These are phyloP conservation scores for Blastocystis sp. DNA, from an alignment of 352 stramenopile species.

Conservation along the genomic window DNA sequence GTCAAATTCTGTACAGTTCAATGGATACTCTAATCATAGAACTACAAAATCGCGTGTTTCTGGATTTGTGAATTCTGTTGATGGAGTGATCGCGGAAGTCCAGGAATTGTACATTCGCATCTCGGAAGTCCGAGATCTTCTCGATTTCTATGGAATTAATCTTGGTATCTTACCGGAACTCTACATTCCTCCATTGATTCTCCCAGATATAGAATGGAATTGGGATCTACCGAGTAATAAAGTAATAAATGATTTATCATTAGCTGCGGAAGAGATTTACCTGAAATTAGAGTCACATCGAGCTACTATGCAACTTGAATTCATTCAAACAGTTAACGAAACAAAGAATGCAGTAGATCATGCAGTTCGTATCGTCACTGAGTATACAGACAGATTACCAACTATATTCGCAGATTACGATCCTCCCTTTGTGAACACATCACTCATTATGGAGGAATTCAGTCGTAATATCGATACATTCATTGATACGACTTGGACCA, in stretches of 20 bases:
- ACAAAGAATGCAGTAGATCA: background rate
- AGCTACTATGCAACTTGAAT: background rate
- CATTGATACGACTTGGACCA: background rate
- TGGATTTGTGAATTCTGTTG: background rate
- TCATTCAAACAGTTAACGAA: background rate
- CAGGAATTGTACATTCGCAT: constrained; percentile 8
- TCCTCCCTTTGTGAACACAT: constrained; percentile 21
- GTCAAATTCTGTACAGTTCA: background rate
- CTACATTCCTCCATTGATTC: background rate
- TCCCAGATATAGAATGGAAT: background rate
- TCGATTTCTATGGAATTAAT: background rate
- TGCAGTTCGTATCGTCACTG: background rate
- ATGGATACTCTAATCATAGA: background rate
- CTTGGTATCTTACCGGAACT: background rate
- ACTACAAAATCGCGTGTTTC: background rate
- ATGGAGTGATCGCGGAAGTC: background rate
- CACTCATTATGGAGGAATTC: background rate
- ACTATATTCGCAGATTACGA: constrained; percentile 5
- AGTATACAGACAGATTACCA: background rate
- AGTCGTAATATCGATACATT: background rate
- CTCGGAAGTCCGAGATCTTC: background rate
- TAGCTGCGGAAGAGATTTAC: constrained; percentile 13
- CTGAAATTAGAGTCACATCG: background rate
- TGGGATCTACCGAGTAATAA: background rate
- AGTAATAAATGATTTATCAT: background rate